A percentile compares a stretch with the other conserved stretches of the same genome.
Evolutionary conservation across 2,329 filamentous ascomycete genomes (phyloP).

Genomic region (Teratosphaeriaceae sp.): DNA sequence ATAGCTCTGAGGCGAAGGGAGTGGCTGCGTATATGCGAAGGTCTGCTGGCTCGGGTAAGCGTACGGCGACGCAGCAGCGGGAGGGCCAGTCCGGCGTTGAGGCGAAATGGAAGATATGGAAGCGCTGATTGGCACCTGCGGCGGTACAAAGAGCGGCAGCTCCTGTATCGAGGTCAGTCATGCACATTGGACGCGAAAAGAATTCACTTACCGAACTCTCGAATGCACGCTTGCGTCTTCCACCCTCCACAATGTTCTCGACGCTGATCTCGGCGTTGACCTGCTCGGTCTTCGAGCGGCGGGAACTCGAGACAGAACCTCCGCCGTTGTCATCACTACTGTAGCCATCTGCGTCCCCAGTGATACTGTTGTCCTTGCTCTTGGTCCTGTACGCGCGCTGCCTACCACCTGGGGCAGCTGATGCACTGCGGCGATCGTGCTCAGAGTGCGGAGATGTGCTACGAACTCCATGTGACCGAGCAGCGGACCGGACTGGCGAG

Average conservation of each 20-base stretch:
- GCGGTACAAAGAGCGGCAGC: constrained; percentile 88
- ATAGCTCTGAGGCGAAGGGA: constrained; percentile 81
- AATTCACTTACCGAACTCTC: constrained; percentile 81
- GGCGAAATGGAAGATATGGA: constrained; percentile 97
- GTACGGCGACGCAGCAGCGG: constrained; percentile 66
- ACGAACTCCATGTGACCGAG: constrained; percentile 65
- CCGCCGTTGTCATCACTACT: constrained; percentile 82
- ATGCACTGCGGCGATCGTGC: constrained; percentile 69
- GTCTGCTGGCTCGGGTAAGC: constrained; percentile 69
- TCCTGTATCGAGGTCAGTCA: constrained; percentile 50
- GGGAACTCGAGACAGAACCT: constrained; percentile 63
- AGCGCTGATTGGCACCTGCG: constrained; percentile 86
- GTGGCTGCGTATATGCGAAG: constrained; percentile 67
- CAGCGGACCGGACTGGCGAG: constrained; percentile 60
- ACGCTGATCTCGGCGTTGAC: constrained; percentile 96
- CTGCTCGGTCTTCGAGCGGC: constrained; percentile 72
- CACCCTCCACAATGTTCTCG: constrained; percentile 96
- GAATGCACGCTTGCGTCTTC: constrained; percentile 84
- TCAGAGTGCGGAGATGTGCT: constrained; percentile 68
- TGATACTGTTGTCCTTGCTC: constrained; percentile 46
- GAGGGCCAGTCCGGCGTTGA: constrained; percentile 70
- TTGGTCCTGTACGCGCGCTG: constrained; percentile 48
- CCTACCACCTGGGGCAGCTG: constrained; percentile 56
- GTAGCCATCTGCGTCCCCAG: constrained; percentile 64
- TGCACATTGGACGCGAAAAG: constrained; percentile 6